Evolutionary conservation across 148 eudicot genomes (phyloP).

Genomic region (Silene conica): DNA sequence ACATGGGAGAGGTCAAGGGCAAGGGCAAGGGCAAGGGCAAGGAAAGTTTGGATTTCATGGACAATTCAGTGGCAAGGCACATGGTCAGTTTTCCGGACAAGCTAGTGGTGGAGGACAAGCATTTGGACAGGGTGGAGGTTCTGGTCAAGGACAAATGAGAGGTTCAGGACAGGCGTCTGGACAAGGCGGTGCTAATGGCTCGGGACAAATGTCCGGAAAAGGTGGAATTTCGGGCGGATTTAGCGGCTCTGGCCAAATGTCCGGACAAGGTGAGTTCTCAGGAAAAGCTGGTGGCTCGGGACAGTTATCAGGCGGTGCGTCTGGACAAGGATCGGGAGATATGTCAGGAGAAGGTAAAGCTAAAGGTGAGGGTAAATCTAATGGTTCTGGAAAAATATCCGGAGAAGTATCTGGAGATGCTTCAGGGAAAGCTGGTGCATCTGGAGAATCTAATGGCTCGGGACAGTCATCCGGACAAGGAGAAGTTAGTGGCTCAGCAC

Average conservation of each 20-base stretch:
- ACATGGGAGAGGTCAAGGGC: not conserved
- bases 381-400: not conserved
- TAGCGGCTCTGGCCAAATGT: too few species aligned
- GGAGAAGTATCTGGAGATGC: not conserved
- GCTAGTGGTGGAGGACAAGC: not conserved
- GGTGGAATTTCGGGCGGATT: not conserved
- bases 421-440: not conserved
- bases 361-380: not conserved
- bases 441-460: not conserved
- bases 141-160: too few species aligned
- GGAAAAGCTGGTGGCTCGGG: not conserved
- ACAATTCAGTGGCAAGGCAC: not conserved
- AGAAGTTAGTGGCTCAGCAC: not conserved
- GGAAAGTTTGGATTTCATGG: not conserved
- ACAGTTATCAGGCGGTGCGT: not conserved
- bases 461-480: not conserved
- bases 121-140: not conserved
- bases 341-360: too few species aligned
- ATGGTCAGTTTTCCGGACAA: not conserved
- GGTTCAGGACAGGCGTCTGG: not conserved
- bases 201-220: not conserved
- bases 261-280: not conserved
- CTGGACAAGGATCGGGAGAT: too few species aligned
- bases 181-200: not conserved
- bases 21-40: not conserved